These are phyloP conservation scores for Suillus alpinus DNA, from an alignment of 768 basidiomycete genomes.

Conservation along the genomic window DNA sequence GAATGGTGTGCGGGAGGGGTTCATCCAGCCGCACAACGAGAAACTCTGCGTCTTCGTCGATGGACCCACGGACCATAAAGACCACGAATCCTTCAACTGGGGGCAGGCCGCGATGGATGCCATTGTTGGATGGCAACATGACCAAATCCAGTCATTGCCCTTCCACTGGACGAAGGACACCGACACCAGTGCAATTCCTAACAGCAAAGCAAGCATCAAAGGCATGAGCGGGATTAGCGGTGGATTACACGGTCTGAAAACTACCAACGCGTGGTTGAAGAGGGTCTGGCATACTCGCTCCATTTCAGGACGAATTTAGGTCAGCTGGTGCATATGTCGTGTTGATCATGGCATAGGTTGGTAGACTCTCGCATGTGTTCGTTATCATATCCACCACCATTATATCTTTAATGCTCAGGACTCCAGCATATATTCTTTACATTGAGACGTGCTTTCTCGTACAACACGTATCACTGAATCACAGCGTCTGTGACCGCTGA, in stretches of 20 bases:
- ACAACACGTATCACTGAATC: not conserved
- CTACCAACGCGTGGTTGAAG: conserved; percentile 29
- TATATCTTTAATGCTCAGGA: not conserved
- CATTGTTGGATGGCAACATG: conserved; percentile 56
- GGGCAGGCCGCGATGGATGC: conserved; percentile 66
- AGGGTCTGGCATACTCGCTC: conserved; percentile 32
- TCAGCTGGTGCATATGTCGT: conserved; percentile 1
- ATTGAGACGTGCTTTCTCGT: not conserved
- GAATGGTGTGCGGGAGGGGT: conserved; percentile 65
- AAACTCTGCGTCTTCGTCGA: conserved; percentile 73
- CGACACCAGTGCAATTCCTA: conserved; percentile 29
- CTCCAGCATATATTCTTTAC: not conserved
- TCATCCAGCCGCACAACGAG: conserved; percentile 64
- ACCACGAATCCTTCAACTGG: conserved; percentile 73
- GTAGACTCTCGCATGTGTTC: not conserved
- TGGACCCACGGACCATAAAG: conserved; percentile 50
- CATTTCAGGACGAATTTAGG: conserved; percentile 18
- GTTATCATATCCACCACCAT: not conserved
- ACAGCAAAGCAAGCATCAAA: conserved; percentile 5
- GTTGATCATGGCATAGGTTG: conserved; percentile 12
- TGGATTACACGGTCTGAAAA: conserved; percentile 21
- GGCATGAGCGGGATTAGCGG: conserved; percentile 18
- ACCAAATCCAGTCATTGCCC: conserved; percentile 28
- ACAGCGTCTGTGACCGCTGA: not conserved
- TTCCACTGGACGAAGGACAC: conserved; percentile 51